Base-by-base conservation (phyloP, 176 grass and related monocot genomes). In the Themeda triandra region DNA sequence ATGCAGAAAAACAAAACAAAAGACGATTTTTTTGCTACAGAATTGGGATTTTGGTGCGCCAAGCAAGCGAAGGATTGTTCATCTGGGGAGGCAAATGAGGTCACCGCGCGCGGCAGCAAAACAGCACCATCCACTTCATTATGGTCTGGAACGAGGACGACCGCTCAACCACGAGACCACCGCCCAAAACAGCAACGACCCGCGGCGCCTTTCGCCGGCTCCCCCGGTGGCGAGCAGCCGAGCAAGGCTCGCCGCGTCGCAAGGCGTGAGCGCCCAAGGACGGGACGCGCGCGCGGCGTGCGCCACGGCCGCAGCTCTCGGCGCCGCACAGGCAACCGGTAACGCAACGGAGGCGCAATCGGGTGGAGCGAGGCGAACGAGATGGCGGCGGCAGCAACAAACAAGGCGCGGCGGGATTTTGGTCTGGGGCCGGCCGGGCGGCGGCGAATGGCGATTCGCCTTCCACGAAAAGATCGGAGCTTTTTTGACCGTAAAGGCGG, bases 251-350 rank as follows among this genome's bases (percentile, higher is more conserved):
- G 51, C 80, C 63, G 41, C 63, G 51, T 31, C 59, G 67, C 44
- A 68, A 73, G 44, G 44, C 41, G 74, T 86, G 89, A 86, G 86
- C 91, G 86, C 72, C 11, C 59, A 24, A 24, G 54, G 85, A 82
- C 67, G 80, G 86, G 79, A 83, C 53, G 82, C 89, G 44, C 59
- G 24, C n/a, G 33, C 33, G 33, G 59, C 59, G 85, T 56, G 79
- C 88, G 82, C 77, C 76, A 64, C 29, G 80, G 85, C 67, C 71
- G 25, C 36, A 2, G 78, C n/a, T n/a, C n/a, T n/a, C 66, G 29
- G 71, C 53, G 23, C 33, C 33, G 85, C 68, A 46, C 62, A 48
- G n/a, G 76, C 37, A 9, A 63, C 45, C 59, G 58, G 9, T n/a
- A n/a, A n/a, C n/a, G n/a, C n/a, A n/a, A n/a, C 53, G 3, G 37